phyloP scores from a whole-genome alignment of 1,139 yeast genomes.

The Kodamaea derodonti region DNA sequence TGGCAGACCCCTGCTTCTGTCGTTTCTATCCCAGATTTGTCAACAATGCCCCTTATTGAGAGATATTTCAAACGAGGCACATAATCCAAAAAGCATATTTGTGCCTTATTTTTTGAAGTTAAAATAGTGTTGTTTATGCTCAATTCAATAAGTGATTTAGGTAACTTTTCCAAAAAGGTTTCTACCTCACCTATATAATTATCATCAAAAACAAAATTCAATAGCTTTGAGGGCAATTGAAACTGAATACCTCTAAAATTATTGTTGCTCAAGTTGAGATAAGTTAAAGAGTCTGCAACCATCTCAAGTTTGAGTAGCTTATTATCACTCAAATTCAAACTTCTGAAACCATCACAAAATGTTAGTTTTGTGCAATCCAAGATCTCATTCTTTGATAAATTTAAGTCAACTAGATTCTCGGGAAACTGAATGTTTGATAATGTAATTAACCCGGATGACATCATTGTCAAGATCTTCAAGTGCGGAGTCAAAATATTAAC shows the following conservation, averaged over 20 bases:
- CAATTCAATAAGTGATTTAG: conserved; percentile 7
- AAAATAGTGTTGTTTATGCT: conserved; percentile 8
- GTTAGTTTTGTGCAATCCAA: conserved; percentile 12
- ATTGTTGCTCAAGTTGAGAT: conserved; percentile 15
- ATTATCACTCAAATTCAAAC: conserved; percentile 15
- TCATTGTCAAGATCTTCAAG: conserved; percentile 18
- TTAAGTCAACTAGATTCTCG: conserved; percentile 12
- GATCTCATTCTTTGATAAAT: conserved; percentile 18
- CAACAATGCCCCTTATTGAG: too few species aligned
- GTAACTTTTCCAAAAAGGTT: conserved; percentile 7
- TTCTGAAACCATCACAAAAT: conserved; percentile 12
- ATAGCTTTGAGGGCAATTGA: conserved; percentile 9
- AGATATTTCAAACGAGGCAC: too few species aligned
- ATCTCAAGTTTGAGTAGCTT: conserved; percentile 8
- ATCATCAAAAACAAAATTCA: conserved; percentile 9
- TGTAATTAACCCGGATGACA: conserved; percentile 19
- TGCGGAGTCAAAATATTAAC: conserved; percentile 17
- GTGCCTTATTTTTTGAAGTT: conserved; percentile 2
- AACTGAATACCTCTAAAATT: conserved; percentile 8
- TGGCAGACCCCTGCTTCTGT: too few species aligned
- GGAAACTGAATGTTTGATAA: conserved; percentile 17
- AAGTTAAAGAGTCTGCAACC: conserved; percentile 8
- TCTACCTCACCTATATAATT: conserved; percentile 7
- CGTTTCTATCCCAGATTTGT: too few species aligned
- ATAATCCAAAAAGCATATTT: too few species aligned